A percentile compares a stretch with the other conserved stretches of the same genome.
Evolutionary conservation across 345 rosid genomes (phyloP).

Genomic region (Lumnitzera littorea): DNA sequence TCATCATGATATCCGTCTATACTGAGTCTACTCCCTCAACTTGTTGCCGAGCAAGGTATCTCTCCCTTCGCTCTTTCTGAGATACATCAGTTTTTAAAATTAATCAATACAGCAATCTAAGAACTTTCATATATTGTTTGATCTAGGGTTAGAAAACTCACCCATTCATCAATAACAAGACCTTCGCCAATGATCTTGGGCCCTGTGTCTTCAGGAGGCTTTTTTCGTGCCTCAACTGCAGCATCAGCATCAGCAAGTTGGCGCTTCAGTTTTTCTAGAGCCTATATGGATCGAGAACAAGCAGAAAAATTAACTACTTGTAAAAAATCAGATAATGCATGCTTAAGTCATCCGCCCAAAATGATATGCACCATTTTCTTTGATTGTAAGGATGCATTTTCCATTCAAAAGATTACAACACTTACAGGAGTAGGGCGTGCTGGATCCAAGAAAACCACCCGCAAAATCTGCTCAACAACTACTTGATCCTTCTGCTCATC

Average conservation of each 20-base stretch:
- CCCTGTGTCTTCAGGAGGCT: constrained; percentile 75
- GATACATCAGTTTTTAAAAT: background rate
- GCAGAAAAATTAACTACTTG: constrained; percentile 1
- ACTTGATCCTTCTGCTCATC: constrained; percentile 91
- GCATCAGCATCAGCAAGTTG: constrained; percentile 89
- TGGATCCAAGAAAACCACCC: constrained; percentile 79
- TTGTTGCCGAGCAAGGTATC: constrained; percentile 91
- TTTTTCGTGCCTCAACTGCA: constrained; percentile 72
- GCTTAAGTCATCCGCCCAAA: background rate
- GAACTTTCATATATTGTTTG: background rate
- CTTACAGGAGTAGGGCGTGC: constrained; percentile 73
- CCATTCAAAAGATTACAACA: background rate
- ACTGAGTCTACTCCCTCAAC: constrained; percentile 68
- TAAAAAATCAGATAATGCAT: background rate
- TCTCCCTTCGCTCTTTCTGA: constrained; percentile 94
- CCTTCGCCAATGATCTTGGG: constrained; percentile 93
- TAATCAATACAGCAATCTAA: too few relatives aligned
- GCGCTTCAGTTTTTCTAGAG: constrained; percentile 79
- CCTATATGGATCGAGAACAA: constrained; percentile 15
- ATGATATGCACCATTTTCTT: background rate
- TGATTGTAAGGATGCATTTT: too few relatives aligned
- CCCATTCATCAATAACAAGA: constrained; percentile 99
- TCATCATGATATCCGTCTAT: constrained; percentile 4
- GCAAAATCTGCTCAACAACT: constrained; percentile 70
- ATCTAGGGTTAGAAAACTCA: constrained; percentile 20